Percentiles rank a stretch among this genome's conserved stretches.
These are phyloP conservation scores for Sporothrix curviconia DNA, from an alignment of 2,329 filamentous ascomycete species.

Conservation along the genomic window DNA sequence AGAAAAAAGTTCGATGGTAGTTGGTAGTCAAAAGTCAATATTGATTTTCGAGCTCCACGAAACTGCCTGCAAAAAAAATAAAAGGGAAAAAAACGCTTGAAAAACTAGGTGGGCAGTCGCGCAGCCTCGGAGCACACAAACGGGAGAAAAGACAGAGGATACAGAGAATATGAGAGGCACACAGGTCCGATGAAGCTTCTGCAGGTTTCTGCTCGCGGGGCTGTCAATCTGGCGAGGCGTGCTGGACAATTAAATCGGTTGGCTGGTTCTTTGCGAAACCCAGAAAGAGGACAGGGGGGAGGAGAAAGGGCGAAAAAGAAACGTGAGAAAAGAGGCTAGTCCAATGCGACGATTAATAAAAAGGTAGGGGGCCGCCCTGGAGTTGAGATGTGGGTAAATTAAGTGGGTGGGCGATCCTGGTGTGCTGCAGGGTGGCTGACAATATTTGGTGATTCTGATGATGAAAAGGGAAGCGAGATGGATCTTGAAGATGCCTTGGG, in stretches of 20 bases:
- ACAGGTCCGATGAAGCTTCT: neutral
- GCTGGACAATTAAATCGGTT: constrained; percentile 4
- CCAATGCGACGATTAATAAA: constrained; percentile 12
- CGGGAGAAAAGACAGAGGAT: neutral
- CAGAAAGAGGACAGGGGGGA: neutral
- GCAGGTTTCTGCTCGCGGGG: constrained; percentile 5
- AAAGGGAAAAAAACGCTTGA: too few relatives aligned
- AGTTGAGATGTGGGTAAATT: constrained; percentile 5
- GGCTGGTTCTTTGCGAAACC: constrained; percentile 13
- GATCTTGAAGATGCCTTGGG: too few relatives aligned
- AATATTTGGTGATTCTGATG: constrained; percentile 4
- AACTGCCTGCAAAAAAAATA: constrained; percentile 4
- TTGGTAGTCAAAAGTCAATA: constrained; percentile 14
- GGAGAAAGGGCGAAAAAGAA: constrained; percentile 6
- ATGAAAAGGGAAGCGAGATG: neutral
- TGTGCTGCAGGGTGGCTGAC: constrained; percentile 6
- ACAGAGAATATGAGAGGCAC: neutral
- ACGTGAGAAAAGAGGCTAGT: constrained; percentile 10
- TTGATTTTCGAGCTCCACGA: constrained; percentile 14
- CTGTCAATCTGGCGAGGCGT: constrained; percentile 5
- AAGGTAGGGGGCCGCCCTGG: neutral
- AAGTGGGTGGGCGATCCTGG: constrained; percentile 1
- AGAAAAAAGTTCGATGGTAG: constrained; percentile 2
- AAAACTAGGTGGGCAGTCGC: neutral
- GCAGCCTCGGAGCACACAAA: neutral